phyloP scores from a whole-genome alignment of 306 rosid genomes.

The Cicer pinnatifidum region DNA sequence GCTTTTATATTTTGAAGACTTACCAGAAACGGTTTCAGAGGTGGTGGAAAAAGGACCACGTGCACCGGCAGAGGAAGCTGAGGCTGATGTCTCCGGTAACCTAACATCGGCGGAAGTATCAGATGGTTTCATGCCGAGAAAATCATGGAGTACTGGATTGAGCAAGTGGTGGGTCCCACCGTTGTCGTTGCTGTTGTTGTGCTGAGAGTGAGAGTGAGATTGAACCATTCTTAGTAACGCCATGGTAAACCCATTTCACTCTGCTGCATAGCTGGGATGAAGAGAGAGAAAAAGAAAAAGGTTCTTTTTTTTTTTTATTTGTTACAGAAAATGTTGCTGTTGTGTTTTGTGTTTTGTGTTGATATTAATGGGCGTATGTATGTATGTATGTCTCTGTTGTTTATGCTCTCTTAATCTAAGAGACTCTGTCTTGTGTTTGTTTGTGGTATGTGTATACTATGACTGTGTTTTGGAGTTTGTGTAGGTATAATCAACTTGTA shows the following conservation, averaged over 20 bases:
- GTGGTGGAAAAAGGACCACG: constrained; percentile 77
- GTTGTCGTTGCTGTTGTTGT: constrained; percentile 46
- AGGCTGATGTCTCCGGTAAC: constrained; percentile 52
- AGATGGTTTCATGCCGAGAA: constrained; percentile 72
- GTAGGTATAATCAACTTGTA: too few relatives aligned
- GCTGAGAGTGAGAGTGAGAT: constrained; percentile 39
- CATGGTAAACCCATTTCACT: constrained; percentile 50
- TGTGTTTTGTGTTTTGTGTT: too few relatives aligned
- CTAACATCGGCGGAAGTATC: constrained; percentile 54
- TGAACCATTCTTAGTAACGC: constrained; percentile 68
- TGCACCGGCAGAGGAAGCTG: constrained; percentile 65
- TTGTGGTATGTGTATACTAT: too few relatives aligned
- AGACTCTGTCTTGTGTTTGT: too few relatives aligned
- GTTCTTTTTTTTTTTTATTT: too few relatives aligned
- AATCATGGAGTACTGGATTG: constrained; percentile 78
- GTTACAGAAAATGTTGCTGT: too few relatives aligned
- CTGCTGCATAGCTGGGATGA: constrained; percentile 41
- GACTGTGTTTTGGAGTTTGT: too few relatives aligned
- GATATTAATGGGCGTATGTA: too few relatives aligned
- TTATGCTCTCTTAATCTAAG: too few relatives aligned
- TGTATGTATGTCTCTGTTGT: too few relatives aligned
- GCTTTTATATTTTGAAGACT: not conserved
- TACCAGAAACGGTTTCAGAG: constrained; percentile 87
- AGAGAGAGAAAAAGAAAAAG: not conserved
- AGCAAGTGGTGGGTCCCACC: constrained; percentile 39